Percentiles rank a stretch among this genome's conserved stretches.
Evolutionary conservation across 441 rosid genomes (phyloP).

Genomic region (Euphorbia celastroides): DNA sequence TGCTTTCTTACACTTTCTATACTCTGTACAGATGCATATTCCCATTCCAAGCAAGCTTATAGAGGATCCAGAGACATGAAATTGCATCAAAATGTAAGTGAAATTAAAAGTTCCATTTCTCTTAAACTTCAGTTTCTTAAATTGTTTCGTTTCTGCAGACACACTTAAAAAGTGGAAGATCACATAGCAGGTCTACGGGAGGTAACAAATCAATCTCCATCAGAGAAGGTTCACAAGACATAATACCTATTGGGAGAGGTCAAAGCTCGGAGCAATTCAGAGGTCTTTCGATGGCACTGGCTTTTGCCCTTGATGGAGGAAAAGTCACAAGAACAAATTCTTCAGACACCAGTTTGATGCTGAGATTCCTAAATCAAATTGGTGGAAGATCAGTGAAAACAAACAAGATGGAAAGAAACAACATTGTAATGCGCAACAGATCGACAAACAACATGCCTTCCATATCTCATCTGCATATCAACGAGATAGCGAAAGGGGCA

Average conservation of each 20-base stretch:
- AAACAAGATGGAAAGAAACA: conserved; percentile 36
- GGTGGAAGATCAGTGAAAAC: conserved; percentile 46
- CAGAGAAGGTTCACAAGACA: conserved; percentile 42
- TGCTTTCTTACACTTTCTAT: conserved; percentile 3
- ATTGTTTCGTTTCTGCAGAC: conserved; percentile 34
- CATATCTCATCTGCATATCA: conserved; percentile 58
- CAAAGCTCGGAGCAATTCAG: conserved; percentile 38
- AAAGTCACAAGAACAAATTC: conserved; percentile 49
- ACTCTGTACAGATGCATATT: conserved; percentile 46
- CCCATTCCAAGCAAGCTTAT: conserved; percentile 39
- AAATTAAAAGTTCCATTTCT: conserved; percentile 8
- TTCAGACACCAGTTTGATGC: conserved; percentile 41
- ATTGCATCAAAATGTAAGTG: conserved; percentile 47
- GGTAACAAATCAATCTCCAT: conserved; percentile 30
- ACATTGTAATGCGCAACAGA: conserved; percentile 23
- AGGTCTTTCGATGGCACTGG: conserved; percentile 65
- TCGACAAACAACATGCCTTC: conserved; percentile 45
- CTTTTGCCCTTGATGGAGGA: conserved; percentile 74
- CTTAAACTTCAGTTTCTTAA: conserved; percentile 10
- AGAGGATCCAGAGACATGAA: conserved; percentile 45
- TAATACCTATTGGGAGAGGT: conserved; percentile 51
- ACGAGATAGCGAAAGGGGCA: conserved; percentile 82
- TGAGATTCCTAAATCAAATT: conserved; percentile 59
- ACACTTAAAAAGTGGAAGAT: conserved; percentile 30
- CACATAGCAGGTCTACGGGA: conserved; percentile 21